Base-by-base conservation (phyloP, 768 basidiomycete species). In the Holtermanniella nyarrowii region DNA sequence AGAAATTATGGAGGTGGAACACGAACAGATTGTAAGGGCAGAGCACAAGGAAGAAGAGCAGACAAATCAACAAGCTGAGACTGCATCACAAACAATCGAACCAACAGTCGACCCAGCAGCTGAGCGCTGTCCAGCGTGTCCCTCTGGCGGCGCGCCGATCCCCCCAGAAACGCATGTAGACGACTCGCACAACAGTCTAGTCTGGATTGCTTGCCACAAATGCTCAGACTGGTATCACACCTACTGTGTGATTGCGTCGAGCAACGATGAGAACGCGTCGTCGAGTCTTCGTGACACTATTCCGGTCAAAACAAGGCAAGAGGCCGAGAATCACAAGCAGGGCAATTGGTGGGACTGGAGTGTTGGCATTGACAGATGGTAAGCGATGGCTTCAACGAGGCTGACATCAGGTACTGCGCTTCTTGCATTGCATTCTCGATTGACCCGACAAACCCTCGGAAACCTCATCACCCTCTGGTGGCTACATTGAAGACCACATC, bases 181-280 rank as follows among this genome's bases (percentile, higher is more conserved):
- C n/a, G n/a, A n/a, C n/a, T n/a, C n/a, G n/a, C 16, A 37, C 31
- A 37, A 37, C 31, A 37, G 31, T 37, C 31, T 60, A 46, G 26
- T 45, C n/a, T 69, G 62, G 65, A 65, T 67, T 47, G 65, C 55
- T 4, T 70, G 68, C 37, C 52, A 58, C 10, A 59, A 57, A 21
- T 70, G 68, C 46, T n/a, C 44, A 20, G 54, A 37, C n/a, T 70
- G 68, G 68, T 64, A 54, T 37, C 68, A 70, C 56, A 49, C 66
- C 2, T 62, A 49, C 11, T 70, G 68, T 43, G 27, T 70, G 2
- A 26, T 65, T 2, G 46, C 48, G 3, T 51, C 59, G 5, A 53
- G 56, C 4, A 53, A 39, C 10, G 55, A 50, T 5, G n/a, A 50
- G 23, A 46, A 20, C 21, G 40, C 27, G 3, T 21, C n/a, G 37